Conservation (phyloP, 345 rosid genomes). For the Eucalyptus polybractea region DNA sequence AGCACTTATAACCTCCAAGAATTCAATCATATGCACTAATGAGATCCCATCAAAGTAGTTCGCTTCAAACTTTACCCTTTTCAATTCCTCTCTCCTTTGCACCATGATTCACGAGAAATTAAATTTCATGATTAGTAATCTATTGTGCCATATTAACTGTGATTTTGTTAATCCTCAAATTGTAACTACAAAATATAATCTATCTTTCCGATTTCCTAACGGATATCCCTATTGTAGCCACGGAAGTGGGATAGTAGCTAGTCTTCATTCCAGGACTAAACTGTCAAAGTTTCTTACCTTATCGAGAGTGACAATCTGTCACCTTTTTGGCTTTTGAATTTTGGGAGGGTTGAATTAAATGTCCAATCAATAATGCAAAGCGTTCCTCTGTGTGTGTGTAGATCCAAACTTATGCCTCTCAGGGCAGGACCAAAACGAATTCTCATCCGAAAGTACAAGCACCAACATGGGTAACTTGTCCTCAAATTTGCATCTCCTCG, state of each 20-base stretch:
- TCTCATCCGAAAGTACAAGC: not conserved
- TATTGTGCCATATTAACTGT: not conserved
- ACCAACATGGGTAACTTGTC: not conserved
- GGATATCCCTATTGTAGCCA: not conserved
- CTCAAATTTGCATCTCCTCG: not conserved
- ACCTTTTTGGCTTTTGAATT: not conserved
- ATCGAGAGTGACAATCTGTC: not conserved
- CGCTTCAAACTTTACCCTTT: not conserved
- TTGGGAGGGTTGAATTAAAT: not conserved
- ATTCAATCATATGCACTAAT: not conserved
- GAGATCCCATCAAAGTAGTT: not conserved
- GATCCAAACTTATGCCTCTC: not conserved
- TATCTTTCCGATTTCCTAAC: not conserved
- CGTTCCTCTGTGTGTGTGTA: not conserved
- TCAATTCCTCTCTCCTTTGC: not conserved
- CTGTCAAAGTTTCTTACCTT: not conserved
- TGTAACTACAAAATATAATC: not conserved
- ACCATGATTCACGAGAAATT: not conserved
- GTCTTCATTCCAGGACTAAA: not conserved
- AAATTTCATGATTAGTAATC: not conserved
- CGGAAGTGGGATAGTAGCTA: accelerated
- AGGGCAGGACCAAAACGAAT: not conserved
- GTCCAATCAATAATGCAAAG: not conserved
- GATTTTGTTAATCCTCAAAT: not conserved
- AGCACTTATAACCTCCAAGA: not conserved